A percentile compares a stretch with the other conserved stretches of the same genome.
Evolutionary conservation across 1,284 basidiomycete species (phyloP).

Genomic region (Cerrena zonata): DNA sequence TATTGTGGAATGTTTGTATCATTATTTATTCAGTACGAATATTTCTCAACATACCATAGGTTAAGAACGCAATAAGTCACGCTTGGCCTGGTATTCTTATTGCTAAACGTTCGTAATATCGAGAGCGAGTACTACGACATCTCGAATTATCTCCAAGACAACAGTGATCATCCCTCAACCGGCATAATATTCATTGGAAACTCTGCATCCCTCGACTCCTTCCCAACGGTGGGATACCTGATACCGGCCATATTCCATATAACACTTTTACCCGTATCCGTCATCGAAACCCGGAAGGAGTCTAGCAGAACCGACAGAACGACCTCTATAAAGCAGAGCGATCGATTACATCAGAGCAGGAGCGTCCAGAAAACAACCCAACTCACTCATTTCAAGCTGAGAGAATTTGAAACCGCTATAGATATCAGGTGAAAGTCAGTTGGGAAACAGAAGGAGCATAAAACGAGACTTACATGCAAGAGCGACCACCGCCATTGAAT

Average conservation of each 20-base stretch:
- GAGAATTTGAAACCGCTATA: conserved; percentile 13
- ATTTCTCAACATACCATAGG: too few relatives aligned
- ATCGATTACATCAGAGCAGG: neutral
- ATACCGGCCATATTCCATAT: neutral
- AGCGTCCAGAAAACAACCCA: neutral
- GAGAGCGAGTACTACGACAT: too few relatives aligned
- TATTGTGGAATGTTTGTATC: too few relatives aligned
- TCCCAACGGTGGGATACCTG: neutral
- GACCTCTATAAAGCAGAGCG: conserved; percentile 11
- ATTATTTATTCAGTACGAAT: too few relatives aligned
- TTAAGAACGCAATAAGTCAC: too few relatives aligned
- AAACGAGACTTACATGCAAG: conserved; percentile 6
- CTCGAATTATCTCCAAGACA: too few relatives aligned
- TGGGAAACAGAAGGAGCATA: neutral
- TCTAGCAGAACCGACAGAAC: conserved; percentile 9
- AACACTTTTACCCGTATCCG: neutral
- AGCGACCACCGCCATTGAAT: conserved; percentile 1
- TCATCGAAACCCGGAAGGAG: conserved; percentile 2
- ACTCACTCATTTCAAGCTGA: conserved; percentile 7
- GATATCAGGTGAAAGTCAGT: neutral
- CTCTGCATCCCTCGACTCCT: neutral
- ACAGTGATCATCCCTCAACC: too few relatives aligned
- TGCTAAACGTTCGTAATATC: too few relatives aligned
- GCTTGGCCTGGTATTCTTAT: too few relatives aligned
- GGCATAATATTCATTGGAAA: neutral